Evolutionary conservation across 768 basidiomycete genomes (phyloP).

Genomic region (Leccinum barrowsii): DNA sequence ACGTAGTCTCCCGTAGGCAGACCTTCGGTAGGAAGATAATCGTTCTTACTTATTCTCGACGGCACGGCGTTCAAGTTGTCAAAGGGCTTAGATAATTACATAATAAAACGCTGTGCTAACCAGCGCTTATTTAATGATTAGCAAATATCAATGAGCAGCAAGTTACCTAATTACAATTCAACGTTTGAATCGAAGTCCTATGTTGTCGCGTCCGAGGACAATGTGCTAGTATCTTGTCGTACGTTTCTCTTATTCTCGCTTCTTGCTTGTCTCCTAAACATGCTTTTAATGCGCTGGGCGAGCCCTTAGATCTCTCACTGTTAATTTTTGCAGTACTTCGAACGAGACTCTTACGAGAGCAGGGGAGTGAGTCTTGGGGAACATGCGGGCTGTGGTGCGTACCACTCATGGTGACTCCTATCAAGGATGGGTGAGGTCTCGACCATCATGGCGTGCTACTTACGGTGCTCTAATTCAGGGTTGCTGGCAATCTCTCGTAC

Average conservation of each 20-base stretch:
- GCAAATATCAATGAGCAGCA: neutral
- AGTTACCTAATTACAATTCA: neutral
- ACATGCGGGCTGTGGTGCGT: neutral
- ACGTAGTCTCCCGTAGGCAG: no score
- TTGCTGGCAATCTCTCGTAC: neutral
- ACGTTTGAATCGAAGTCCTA: neutral
- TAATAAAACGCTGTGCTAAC: neutral
- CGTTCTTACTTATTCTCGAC: no score
- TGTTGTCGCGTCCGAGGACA: neutral
- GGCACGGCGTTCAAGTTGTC: neutral
- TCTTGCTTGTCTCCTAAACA: neutral
- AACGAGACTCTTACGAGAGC: neutral
- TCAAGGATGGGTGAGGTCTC: neutral
- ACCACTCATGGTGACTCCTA: neutral
- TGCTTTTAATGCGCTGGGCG: neutral
- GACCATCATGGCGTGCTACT: neutral
- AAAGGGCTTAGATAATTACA: neutral
- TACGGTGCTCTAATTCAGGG: neutral
- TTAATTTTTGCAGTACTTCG: neutral
- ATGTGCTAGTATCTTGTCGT: neutral
- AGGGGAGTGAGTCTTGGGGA: neutral
- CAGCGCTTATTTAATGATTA: neutral
- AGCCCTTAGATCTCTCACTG: neutral
- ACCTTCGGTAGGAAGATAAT: no score
- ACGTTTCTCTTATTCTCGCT: neutral